These are phyloP conservation scores for Calamus simplicifolius DNA, from an alignment of 176 grass and related monocot genomes.

Conservation along the genomic window DNA sequence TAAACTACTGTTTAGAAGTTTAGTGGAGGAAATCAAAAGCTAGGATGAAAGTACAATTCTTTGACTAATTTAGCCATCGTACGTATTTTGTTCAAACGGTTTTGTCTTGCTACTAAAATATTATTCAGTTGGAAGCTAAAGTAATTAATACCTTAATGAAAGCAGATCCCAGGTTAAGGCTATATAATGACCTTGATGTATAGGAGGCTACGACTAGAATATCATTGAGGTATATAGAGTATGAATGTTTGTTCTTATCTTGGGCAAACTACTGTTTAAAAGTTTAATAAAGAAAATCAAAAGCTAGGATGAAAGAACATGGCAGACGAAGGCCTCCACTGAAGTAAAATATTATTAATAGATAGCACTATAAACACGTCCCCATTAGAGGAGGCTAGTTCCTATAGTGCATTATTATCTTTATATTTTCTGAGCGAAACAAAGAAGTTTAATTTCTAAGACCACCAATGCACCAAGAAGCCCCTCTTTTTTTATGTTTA, in stretches of 20 bases:
- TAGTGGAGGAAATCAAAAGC: conserved; percentile 3
- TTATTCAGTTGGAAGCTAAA: too few species aligned
- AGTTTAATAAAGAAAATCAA: not conserved
- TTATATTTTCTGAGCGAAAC: not conserved
- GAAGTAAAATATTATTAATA: not conserved
- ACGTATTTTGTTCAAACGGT: too few species aligned
- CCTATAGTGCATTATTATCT: not conserved
- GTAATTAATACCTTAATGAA: too few species aligned
- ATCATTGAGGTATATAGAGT: too few species aligned
- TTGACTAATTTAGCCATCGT: too few species aligned
- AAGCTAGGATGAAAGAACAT: conserved; percentile 1
- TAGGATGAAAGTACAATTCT: not conserved
- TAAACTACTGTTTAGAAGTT: not conserved
- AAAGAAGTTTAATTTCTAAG: not conserved
- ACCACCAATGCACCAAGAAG: not conserved
- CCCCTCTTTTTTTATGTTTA: not conserved
- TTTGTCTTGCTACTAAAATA: too few species aligned
- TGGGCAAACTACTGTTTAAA: not conserved
- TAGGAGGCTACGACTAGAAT: too few species aligned
- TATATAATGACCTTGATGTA: too few species aligned
- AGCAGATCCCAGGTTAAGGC: too few species aligned
- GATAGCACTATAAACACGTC: not conserved
- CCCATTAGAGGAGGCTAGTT: not conserved
- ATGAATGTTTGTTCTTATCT: not conserved
- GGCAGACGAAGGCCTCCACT: not conserved